These are phyloP conservation scores for Kodamaea alishanica DNA, from an alignment of 1,139 yeast genomes.

Conservation along the genomic window DNA sequence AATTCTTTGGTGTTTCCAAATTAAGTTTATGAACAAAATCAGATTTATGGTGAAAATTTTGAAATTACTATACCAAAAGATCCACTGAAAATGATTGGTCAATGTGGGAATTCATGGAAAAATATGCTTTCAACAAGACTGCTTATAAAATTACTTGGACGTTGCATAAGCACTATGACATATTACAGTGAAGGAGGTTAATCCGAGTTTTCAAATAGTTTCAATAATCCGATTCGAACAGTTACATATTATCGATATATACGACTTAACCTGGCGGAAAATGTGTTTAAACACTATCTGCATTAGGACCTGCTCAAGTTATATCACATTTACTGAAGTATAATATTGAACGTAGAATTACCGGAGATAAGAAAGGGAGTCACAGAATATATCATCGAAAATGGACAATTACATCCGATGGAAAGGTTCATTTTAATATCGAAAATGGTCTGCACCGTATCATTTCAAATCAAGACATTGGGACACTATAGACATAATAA, in stretches of 20 bases:
- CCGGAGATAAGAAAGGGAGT: constrained; percentile 28
- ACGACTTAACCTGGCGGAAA: constrained; percentile 78
- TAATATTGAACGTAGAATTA: too few relatives aligned
- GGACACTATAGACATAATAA: constrained; percentile 62
- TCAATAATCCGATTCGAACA: constrained; percentile 74
- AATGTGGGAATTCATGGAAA: constrained; percentile 52
- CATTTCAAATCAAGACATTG: constrained; percentile 56
- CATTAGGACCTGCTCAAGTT: constrained; percentile 60
- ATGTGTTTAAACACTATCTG: constrained; percentile 62
- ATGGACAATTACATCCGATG: constrained; percentile 47
- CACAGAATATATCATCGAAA: constrained; percentile 46
- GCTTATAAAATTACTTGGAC: constrained; percentile 72
- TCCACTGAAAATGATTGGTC: constrained; percentile 39
- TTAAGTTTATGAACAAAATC: constrained; percentile 50
- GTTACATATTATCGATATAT: constrained; percentile 85
- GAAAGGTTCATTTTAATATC: constrained; percentile 54
- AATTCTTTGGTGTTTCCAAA: constrained; percentile 53
- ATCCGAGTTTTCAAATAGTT: constrained; percentile 60
- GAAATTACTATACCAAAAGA: constrained; percentile 40
- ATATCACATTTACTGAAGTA: constrained; percentile 50
- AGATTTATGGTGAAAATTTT: too few relatives aligned
- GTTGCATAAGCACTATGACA: constrained; percentile 81
- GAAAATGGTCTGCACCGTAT: constrained; percentile 55
- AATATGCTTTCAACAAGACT: constrained; percentile 54
- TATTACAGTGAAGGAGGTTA: constrained; percentile 79